Base-by-base conservation (phyloP, 345 rosid species). In the Conringia planisiliqua region DNA sequence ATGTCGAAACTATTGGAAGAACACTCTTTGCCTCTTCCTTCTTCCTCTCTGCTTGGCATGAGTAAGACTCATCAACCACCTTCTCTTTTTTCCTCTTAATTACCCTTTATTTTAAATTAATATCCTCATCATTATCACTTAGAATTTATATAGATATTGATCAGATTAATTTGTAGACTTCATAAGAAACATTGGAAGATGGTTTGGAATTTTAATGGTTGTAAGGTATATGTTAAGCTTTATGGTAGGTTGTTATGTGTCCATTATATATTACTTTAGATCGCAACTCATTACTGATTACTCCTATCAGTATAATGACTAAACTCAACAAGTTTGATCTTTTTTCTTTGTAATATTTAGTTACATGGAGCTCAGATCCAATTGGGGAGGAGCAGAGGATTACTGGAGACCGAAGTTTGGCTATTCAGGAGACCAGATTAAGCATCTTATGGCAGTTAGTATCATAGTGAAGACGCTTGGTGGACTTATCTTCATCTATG, bases 1-100 rank as follows among this genome's bases (percentile, higher is more conserved):
- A 71, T 64, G 60, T 77, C 0, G 72, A 71, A 9, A 66, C 22
- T 16, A 71, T 77, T 58, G 81, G 81, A 56, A 64, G 81, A 71
- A 12, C 77, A 64, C 80, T 77, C 62, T 77, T 78, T 71, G 61
- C 73, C 3, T 78, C 81, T 0, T 77, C 81, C 27, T 78, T 71
- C 51, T 71, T 78, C 35, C 30, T 78, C 47, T 66, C 77, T 64
- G 73, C 81, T 59, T 78, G 77, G 77, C 18, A 66, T 8, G 73
- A 78, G 80, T 77, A 77, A 0, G 70, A 54, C 26, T 40, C 27
- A 10, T 48, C 57, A 18, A 33, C 43, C 44, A 47, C 30, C 43
- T 63, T 39, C 29, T 48, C 44, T 32, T 8, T 48, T 65, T 33
- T 5, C 7, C 27, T 68, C 62, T 52, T 24, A 10, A 4, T 24